Conservation (phyloP, 352 stramenopile genomes). For the Elongisporangium anandrum region DNA sequence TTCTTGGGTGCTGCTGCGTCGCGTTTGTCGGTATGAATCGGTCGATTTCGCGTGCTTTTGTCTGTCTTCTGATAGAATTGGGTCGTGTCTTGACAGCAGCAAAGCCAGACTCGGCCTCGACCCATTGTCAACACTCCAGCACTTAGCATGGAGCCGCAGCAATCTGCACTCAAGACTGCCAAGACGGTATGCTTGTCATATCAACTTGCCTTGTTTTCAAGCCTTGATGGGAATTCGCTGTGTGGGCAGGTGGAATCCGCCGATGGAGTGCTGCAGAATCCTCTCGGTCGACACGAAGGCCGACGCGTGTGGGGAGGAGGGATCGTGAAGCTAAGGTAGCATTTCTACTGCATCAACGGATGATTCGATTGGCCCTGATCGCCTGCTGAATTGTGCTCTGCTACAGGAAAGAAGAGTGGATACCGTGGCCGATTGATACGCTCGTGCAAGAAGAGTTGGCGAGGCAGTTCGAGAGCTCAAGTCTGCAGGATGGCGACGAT, state of each 20-base stretch:
- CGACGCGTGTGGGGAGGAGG: conserved; percentile 59
- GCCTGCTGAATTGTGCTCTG: background rate
- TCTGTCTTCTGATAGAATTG: background rate
- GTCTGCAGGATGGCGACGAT: background rate
- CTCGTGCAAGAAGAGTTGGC: conserved; percentile 43
- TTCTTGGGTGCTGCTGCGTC: conserved; percentile 40
- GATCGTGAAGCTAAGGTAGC: conserved; percentile 46
- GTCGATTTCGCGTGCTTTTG: too few relatives aligned
- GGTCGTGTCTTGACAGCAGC: background rate
- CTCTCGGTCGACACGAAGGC: conserved; percentile 40
- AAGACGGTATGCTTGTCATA: background rate
- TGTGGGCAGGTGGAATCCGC: conserved; percentile 17
- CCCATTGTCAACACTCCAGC: background rate
- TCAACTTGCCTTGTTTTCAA: background rate
- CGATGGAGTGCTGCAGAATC: conserved; percentile 45
- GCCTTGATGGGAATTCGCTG: background rate
- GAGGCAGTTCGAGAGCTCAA: conserved; percentile 1
- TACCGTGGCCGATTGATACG: conserved; percentile 55
- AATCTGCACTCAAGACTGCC: background rate
- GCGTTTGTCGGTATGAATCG: conserved; percentile 29
- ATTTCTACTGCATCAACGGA: background rate
- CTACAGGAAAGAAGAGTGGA: conserved; percentile 33
- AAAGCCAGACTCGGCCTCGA: background rate
- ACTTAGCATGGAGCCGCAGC: background rate
- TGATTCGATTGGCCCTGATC: background rate